These are phyloP conservation scores for Drosera spatulata DNA, from an alignment of 179 eudicot genomes.

Conservation along the genomic window DNA sequence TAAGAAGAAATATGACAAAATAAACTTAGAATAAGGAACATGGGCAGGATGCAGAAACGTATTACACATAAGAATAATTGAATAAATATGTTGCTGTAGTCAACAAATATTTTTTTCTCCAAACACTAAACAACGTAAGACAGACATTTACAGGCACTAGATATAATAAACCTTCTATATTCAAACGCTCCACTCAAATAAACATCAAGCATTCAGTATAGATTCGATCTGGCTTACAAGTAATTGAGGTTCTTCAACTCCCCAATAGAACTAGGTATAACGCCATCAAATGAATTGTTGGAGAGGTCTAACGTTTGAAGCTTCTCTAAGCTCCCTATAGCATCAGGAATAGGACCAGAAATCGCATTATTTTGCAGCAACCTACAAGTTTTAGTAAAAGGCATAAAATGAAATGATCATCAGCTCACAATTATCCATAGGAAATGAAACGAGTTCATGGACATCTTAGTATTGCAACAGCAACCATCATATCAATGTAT, in stretches of 20 bases:
- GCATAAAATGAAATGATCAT: neutral
- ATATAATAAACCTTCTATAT: too few species aligned
- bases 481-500: neutral
- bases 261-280: constrained; percentile 65
- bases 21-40: neutral
- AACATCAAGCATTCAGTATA: neutral
- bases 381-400: constrained; percentile 19
- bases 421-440: neutral
- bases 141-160: too few species aligned
- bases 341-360: constrained; percentile 59
- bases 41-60: neutral
- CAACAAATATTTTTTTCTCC: too few species aligned
- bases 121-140: too few species aligned
- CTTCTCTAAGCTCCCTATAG: constrained; percentile 56
- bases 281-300: constrained; percentile 46
- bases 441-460: neutral
- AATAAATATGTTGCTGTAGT: too few species aligned
- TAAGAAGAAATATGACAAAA: neutral
- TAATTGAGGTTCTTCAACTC: constrained; percentile 52
- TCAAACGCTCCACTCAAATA: too few species aligned
- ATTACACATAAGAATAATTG: too few species aligned
- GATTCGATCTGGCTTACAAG: constrained; percentile 43
- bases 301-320: constrained; percentile 89
- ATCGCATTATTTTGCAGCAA: constrained; percentile 71
- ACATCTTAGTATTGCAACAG: neutral